A percentile compares a stretch with the other conserved stretches of the same genome.
These are phyloP conservation scores for Candida germanica DNA, from an alignment of 805 yeast species.

Conservation along the genomic window DNA sequence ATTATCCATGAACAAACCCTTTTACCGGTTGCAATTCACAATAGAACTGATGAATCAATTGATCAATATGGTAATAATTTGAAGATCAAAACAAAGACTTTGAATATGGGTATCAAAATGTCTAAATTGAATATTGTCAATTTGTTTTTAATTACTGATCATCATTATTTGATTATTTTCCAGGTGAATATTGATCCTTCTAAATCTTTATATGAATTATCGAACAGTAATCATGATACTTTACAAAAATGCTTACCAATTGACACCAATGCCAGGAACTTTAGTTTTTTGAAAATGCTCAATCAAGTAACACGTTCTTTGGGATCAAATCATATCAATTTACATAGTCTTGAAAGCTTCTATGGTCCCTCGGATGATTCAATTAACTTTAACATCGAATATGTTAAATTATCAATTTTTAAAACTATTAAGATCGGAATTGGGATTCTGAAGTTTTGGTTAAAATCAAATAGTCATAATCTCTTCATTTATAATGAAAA, in stretches of 20 bases:
- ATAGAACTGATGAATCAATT: slow-evolving; percentile 42
- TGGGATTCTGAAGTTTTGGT: slow-evolving; percentile 31
- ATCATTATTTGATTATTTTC: slow-evolving; percentile 41
- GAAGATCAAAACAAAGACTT: slow-evolving; percentile 36
- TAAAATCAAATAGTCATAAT: slow-evolving; percentile 38
- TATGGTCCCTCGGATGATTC: slow-evolving; percentile 31
- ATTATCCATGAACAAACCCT: slow-evolving; percentile 30
- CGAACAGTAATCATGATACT: slow-evolving; percentile 18
- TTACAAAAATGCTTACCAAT: slow-evolving; percentile 37
- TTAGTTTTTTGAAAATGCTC: slow-evolving; percentile 26
- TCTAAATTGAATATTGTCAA: slow-evolving; percentile 17
- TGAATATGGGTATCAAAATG: slow-evolving; percentile 16
- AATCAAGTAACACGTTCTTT: slow-evolving; percentile 31
- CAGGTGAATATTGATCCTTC: slow-evolving; percentile 31
- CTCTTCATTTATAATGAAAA: slow-evolving; percentile 28
- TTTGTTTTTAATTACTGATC: slow-evolving; percentile 40
- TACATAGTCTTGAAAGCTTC: slow-evolving; percentile 36
- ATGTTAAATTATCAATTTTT: slow-evolving; percentile 25
- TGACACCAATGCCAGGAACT: slow-evolving; percentile 21
- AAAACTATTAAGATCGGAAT: slow-evolving; percentile 34
- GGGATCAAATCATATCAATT: slow-evolving; percentile 13
- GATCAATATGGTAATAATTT: slow-evolving; percentile 46
- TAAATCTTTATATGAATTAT: slow-evolving; percentile 30
- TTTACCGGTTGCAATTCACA: slow-evolving; percentile 46
- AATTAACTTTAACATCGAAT: slow-evolving; percentile 25